Evolutionary conservation across 331 rosid species (phyloP), one percentile per base, ranked within the genome.

Genomic region (Erythrophleum ivorense): DNA sequence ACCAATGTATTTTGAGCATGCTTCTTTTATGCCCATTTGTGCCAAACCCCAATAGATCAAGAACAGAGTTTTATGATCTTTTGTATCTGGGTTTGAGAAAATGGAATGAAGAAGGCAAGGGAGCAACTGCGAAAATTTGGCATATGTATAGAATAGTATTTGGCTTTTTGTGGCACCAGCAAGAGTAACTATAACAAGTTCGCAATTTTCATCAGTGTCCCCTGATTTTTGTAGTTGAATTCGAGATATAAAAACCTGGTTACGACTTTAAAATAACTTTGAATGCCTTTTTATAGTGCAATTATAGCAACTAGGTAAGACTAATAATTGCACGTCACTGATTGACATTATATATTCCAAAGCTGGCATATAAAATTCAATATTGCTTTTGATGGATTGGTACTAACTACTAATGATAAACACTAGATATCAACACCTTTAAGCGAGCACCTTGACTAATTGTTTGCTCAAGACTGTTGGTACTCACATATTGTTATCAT

Each of bases 21-120:
- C 88, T 59, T 88, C 93, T 45, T 90, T 67, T 46, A 92, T 62
- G 5, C 95, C 94, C 95, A 92, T 91, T 74, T 81, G 46, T n/a
- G 31, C 14, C 33, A 81, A 48, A 11, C 57, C 7, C 66, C 18
- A n/a, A n/a, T n/a, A n/a, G n/a, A n/a, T n/a, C 73, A 46, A 85
- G 36, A 73, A 45, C 34, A 43, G 4, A 8, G 53, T 60, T 12
- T n/a, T n/a, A n/a, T n/a, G n/a, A n/a, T n/a, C n/a, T n/a, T n/a
- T n/a, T n/a, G n/a, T n/a, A n/a, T n/a, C n/a, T n/a, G n/a, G n/a
- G n/a, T n/a, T n/a, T 34, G 9, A 76, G n/a, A 2, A 66, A 12
- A 36, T 1, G 24, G 58, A 36, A 71, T 41, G 79, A 55, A 38
- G 15, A 38, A 79, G 72, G n/a, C n/a, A n/a, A n/a, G n/a, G n/a